Evolutionary conservation across 73 alveolate species (phyloP), one percentile per base, ranked within the genome.

Genomic region (Paramecium bursaria): DNA sequence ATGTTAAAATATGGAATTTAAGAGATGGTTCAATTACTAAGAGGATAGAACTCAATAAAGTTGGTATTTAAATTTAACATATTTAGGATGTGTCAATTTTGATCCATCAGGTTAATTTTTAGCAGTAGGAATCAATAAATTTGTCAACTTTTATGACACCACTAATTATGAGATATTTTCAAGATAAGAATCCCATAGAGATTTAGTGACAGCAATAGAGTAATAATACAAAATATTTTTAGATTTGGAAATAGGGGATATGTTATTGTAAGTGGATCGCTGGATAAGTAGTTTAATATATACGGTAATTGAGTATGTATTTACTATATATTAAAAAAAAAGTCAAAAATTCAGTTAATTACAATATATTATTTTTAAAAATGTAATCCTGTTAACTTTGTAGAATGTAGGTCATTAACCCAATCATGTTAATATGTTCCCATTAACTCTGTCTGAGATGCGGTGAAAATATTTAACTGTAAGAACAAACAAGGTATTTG

Each of bases 81-180:
- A 1, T 17, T 31, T 39, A 67, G 82, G 82, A 39, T 42, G 82
- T 3, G 2, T 67, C 17, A 15, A 23, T 6, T 67, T 39, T 67
- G 82, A 67, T 67, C 30, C 33, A 42, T 67, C 82, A 19, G 82
- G 82, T 2, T 67, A 67, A 67, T 67, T 2, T 67, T 35, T 67
- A 6, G 46, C 82, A 15, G 17, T 67, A 9, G 82, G 82, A 31
- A n/a, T 21, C 9, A 19, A 42, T 1, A 67, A 42, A 15, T 13
- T 4, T 4, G 21, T 67, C 27, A 42, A 67, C 23, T 67, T 67
- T 21, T 31, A 39, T 31, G 55, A 67, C 21, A 35, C 44, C 23
- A 42, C 33, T n/a, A 67, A 67, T 15, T 17, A 33, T 3, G 21
- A 67, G 14, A 35, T 19, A 39, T 42, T 67, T 17, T 67, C 39